Percentiles rank a stretch among this genome's conserved stretches.
phyloP scores from a whole-genome alignment of 768 basidiomycete species.

The Daedaleopsis sinensis region DNA sequence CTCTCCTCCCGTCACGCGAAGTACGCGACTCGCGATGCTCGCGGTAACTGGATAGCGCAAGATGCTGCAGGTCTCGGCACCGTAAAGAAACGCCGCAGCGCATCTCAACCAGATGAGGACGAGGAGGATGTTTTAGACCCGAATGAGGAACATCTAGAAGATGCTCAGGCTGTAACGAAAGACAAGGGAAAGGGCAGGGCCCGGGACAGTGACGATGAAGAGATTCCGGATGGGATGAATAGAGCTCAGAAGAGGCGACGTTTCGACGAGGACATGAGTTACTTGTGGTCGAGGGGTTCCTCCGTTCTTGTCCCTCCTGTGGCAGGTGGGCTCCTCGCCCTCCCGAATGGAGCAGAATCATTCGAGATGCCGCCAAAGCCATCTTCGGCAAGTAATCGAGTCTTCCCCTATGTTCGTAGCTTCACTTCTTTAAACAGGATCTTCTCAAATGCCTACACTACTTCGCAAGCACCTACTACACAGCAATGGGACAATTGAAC shows the following conservation, averaged over 20 bases:
- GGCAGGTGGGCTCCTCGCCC: background rate
- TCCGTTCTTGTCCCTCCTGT: background rate
- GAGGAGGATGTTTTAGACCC: slow-evolving; percentile 29
- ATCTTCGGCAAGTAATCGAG: slow-evolving; percentile 48
- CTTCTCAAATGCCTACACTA: slow-evolving; percentile 55
- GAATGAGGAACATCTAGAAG: slow-evolving; percentile 21
- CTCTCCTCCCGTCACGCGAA: slow-evolving; percentile 37
- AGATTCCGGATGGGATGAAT: slow-evolving; percentile 18
- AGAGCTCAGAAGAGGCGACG: slow-evolving; percentile 45
- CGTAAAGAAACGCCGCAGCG: slow-evolving; percentile 41
- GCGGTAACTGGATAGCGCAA: slow-evolving; percentile 67
- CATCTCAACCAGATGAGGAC: slow-evolving; percentile 12
- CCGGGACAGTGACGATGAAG: slow-evolving; percentile 20
- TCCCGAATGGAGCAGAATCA: background rate
- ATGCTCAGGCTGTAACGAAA: slow-evolving; percentile 18
- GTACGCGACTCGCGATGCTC: slow-evolving; percentile 44
- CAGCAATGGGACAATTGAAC: slow-evolving; percentile 59
- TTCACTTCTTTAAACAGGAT: slow-evolving; percentile 38
- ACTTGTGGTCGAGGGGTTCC: slow-evolving; percentile 44
- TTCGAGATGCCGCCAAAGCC: slow-evolving; percentile 35
- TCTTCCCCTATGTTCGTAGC: background rate
- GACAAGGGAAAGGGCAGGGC: slow-evolving; percentile 29
- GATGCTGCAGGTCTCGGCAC: slow-evolving; percentile 61
- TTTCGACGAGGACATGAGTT: slow-evolving; percentile 55
- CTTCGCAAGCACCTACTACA: slow-evolving; percentile 59